Base-by-base conservation (phyloP, 345 rosid genomes). In the Cardamine occulta region DNA sequence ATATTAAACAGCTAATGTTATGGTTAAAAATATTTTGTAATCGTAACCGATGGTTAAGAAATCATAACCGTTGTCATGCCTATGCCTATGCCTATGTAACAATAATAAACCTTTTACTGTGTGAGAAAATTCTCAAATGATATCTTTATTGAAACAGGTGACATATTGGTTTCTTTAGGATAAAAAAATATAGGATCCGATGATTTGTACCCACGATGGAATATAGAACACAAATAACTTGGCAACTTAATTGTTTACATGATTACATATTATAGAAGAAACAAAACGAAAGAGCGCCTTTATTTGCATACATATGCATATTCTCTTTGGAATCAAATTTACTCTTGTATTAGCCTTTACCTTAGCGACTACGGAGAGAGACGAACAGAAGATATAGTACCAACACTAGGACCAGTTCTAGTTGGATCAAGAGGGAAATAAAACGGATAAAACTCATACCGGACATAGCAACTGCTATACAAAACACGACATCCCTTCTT, bases 401-500 rank as follows among this genome's bases (percentile, higher is more conserved):
- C 60, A 6, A 58, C 73, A 72, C 57, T 66, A 65, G 54, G 24
- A 10, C 70, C 15, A 44, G 82, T 64, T 61, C 54, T 62, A 55
- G 67, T 31, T 13, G 81, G 67, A 73, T 85, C 84, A 54, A 88
- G 85, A 26, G 93, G 96, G 75, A 78, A 89, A 83, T 84, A 92
- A 77, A 91, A 91, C 8, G 96, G 97, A 72, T 89, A 92, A 37
- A 89, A 84, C 78, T 91, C 96, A 28, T 91, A 89, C 29, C 91
- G 86, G 34, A 84, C 83, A 47, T 86, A 92, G 48, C 93, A 92
- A 72, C 91, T 89, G 39, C 86, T 82, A 68, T 87, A 92, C 37
- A 90, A 64, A 65, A 84, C 88, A 34, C 89, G 85, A 32, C 96
- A 92, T 1, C 94, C 96, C 72, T 83, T 88, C 66, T 56, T 67